Conservation (phyloP, 495 filamentous ascomycete species). For the Lentithecium fluviatile region DNA sequence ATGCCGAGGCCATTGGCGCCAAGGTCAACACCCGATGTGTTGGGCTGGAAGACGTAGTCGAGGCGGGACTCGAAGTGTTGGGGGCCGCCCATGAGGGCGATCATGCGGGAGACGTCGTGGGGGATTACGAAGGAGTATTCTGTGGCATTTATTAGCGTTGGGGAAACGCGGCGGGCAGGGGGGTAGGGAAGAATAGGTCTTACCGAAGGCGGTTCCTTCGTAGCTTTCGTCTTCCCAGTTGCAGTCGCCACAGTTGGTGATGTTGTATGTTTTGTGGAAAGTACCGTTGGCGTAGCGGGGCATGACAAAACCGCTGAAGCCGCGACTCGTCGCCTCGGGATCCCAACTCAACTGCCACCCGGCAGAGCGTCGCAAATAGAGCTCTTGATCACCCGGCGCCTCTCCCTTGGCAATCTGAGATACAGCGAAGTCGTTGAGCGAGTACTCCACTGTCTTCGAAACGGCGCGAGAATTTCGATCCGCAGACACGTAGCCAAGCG, state of each 20-base stretch:
- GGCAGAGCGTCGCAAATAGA: slow-evolving; percentile 38
- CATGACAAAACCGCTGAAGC: slow-evolving; percentile 43
- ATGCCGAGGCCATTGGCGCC: slow-evolving; percentile 40
- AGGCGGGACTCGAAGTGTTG: slow-evolving; percentile 38
- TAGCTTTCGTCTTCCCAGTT: slow-evolving; percentile 38
- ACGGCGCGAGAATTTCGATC: slow-evolving; percentile 36
- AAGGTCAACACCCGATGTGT: slow-evolving; percentile 36
- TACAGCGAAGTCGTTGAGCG: slow-evolving; percentile 44
- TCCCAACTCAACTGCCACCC: slow-evolving; percentile 42
- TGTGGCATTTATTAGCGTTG: slow-evolving; percentile 62
- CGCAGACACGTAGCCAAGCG: slow-evolving; percentile 39
- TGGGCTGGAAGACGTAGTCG: slow-evolving; percentile 41
- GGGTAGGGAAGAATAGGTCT: no score
- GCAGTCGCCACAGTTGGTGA: slow-evolving; percentile 39
- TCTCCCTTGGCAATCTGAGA: slow-evolving; percentile 39
- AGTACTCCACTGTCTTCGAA: slow-evolving; percentile 42
- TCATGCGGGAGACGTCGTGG: slow-evolving; percentile 41
- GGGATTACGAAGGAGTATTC: slow-evolving; percentile 42
- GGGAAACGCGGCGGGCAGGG: slow-evolving; percentile 46
- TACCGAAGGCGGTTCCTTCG: slow-evolving; percentile 39
- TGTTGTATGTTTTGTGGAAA: slow-evolving; percentile 40
- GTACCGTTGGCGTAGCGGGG: slow-evolving; percentile 38
- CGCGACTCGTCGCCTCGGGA: slow-evolving; percentile 25
- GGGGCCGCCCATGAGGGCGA: slow-evolving; percentile 42
- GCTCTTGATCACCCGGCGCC: slow-evolving; percentile 33